phyloP scores from a whole-genome alignment of 2,329 filamentous ascomycete genomes.

The Arthroderma sp. region DNA sequence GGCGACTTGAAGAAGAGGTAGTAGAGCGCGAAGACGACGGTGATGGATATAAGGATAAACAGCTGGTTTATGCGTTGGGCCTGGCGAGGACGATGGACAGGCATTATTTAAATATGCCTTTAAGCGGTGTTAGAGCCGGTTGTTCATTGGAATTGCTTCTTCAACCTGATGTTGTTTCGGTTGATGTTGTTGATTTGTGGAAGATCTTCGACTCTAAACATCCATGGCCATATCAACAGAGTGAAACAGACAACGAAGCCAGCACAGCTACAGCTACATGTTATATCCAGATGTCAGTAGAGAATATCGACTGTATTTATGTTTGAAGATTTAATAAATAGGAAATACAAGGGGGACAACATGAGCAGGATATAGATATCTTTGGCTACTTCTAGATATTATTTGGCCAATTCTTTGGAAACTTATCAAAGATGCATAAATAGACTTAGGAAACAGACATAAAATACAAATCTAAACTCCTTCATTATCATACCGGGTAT shows the following conservation, averaged over 20 bases:
- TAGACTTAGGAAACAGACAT: neutral
- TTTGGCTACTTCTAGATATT: too few species aligned
- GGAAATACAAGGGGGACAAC: too few species aligned
- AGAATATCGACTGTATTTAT: too few species aligned
- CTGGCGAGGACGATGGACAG: neutral
- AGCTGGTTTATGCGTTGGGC: conserved; percentile 4
- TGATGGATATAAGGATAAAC: conserved; percentile 4
- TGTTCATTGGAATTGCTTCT: neutral
- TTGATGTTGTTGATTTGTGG: neutral
- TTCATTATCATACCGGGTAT: neutral
- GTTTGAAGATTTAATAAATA: too few species aligned
- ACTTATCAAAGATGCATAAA: neutral
- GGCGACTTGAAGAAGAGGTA: neutral
- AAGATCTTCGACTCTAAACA: neutral
- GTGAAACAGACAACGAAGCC: neutral
- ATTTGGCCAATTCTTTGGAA: too few species aligned
- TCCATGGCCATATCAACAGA: neutral
- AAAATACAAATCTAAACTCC: neutral
- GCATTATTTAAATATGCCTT: neutral
- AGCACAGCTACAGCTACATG: too few species aligned
- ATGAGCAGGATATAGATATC: too few species aligned
- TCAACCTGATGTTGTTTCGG: neutral
- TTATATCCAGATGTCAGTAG: too few species aligned
- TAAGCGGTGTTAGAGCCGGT: neutral
- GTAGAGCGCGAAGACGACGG: conserved; percentile 1